These are phyloP conservation scores for Hypoxylon fuscum DNA, from an alignment of 495 filamentous ascomycete genomes.

Conservation along the genomic window DNA sequence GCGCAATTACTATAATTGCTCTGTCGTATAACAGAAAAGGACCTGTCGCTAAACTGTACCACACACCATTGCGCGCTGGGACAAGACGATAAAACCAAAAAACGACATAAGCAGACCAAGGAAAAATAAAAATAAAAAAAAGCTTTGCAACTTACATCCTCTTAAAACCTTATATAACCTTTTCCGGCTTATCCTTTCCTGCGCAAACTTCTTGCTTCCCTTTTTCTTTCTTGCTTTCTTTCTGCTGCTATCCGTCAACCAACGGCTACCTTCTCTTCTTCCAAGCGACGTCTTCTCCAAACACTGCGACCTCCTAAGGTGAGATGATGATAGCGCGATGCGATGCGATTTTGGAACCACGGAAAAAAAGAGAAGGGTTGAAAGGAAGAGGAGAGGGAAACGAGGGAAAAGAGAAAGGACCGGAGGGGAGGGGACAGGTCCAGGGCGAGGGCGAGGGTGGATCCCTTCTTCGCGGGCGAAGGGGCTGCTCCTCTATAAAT, in stretches of 20 bases:
- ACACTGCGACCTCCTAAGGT: conserved; percentile 36
- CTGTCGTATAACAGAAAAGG: conserved; percentile 24
- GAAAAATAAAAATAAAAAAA: too few species aligned
- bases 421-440: conserved; percentile 37
- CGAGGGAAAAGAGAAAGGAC: conserved; percentile 41
- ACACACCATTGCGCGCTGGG: conserved; percentile 36
- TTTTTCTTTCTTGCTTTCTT: conserved; percentile 2
- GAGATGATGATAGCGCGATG: conserved; percentile 23
- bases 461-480: conserved; percentile 36
- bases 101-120: conserved; percentile 4
- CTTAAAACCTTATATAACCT: conserved; percentile 20
- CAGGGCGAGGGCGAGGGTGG: conserved; percentile 27
- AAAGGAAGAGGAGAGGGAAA: conserved; percentile 32
- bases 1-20: conserved; percentile 4
- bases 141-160: conserved; percentile 17
- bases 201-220: conserved; percentile 10
- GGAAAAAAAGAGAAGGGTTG: conserved; percentile 23
- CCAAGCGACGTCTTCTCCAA: conserved; percentile 38
- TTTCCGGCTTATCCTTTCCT: conserved; percentile 24
- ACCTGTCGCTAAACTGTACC: conserved; percentile 25
- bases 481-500: conserved; percentile 27
- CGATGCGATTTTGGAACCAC: conserved; percentile 32
- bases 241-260: conserved; percentile 33
- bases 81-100: conserved; percentile 5
- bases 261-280: conserved; percentile 36